phyloP scores from a whole-genome alignment of 495 filamentous ascomycete species.

The Lasiosphaeriaceae sp. region DNA sequence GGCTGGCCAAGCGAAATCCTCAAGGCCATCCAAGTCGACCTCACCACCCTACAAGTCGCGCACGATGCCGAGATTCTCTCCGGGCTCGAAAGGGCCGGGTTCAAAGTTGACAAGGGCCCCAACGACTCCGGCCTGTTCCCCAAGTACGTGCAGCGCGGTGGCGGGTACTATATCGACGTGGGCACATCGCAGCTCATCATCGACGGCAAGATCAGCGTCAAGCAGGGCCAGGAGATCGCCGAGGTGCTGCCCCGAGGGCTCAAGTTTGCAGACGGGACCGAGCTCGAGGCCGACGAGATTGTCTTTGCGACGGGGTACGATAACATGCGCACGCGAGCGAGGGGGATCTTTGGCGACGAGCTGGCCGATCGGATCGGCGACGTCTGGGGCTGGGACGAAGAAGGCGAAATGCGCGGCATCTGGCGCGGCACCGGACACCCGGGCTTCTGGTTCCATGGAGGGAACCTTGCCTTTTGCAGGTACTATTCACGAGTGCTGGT shows the following conservation, averaged over 20 bases:
- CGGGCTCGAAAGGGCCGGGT: conserved; percentile 63
- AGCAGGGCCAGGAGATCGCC: conserved; percentile 63
- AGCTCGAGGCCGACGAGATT: conserved; percentile 73
- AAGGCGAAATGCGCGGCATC: conserved; percentile 70
- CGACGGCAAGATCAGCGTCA: conserved; percentile 73
- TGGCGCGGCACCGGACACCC: conserved; percentile 70
- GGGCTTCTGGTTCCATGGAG: conserved; percentile 81
- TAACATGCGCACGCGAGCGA: conserved; percentile 66
- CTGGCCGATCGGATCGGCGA: conserved; percentile 61
- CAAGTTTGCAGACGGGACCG: conserved; percentile 61
- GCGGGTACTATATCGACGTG: conserved; percentile 82
- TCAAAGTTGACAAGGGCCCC: conserved; percentile 64
- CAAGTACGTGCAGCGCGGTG: conserved; percentile 75
- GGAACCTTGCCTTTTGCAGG: conserved; percentile 70
- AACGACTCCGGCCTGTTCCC: conserved; percentile 60
- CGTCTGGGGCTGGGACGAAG: conserved; percentile 76
- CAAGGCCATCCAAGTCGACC: conserved; percentile 51
- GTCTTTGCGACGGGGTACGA: conserved; percentile 80
- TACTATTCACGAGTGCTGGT: conserved; percentile 70
- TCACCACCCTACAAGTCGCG: conserved; percentile 43
- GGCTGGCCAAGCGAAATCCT: conserved; percentile 54
- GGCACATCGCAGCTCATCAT: conserved; percentile 68
- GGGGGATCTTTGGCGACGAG: conserved; percentile 65
- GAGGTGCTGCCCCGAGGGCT: conserved; percentile 59
- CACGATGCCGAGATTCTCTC: conserved; percentile 53